Percentiles rank a stretch among this genome's conserved stretches.
phyloP scores from a whole-genome alignment of 163 green algal species.

The Volvox carteri region DNA sequence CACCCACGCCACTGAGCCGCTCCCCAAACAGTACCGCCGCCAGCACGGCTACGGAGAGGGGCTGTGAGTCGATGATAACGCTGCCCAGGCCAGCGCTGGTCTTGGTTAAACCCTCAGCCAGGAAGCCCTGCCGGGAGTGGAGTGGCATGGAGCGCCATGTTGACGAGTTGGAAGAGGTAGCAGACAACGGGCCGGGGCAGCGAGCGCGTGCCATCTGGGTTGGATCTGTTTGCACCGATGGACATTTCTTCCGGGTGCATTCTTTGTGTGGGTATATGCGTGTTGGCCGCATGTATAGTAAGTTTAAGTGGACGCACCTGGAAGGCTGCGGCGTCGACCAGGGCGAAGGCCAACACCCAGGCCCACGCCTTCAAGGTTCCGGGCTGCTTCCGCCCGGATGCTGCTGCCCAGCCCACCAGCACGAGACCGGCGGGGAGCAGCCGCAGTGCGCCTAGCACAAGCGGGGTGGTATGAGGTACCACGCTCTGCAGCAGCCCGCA shows the following conservation, averaged over 20 bases:
- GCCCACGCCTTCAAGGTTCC: slow-evolving; percentile 82
- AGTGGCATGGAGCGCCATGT: background rate
- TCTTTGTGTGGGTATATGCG: too few relatives aligned
- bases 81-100: slow-evolving; percentile 94
- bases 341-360: slow-evolving; percentile 88
- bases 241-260: too few relatives aligned
- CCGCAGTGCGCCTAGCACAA: slow-evolving; percentile 90
- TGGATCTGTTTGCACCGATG: too few relatives aligned
- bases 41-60: slow-evolving; percentile 86
- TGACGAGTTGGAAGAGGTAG: background rate
- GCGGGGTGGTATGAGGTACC: slow-evolving; percentile 83
- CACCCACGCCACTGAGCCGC: slow-evolving; percentile 48
- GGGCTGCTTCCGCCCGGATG: slow-evolving; percentile 79
- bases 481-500: slow-evolving; percentile 73
- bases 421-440: slow-evolving; percentile 92
- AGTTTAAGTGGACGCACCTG: slow-evolving; percentile 82
- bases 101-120: slow-evolving; percentile 92
- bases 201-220: too few relatives aligned
- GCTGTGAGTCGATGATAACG: slow-evolving; percentile 99
- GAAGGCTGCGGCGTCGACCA: slow-evolving; percentile 95
- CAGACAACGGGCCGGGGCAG: background rate
- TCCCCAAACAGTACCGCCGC: slow-evolving; percentile 90
- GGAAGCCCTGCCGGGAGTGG: slow-evolving; percentile 84
- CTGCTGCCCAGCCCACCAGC: slow-evolving; percentile 87
- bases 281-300: too few relatives aligned